Evolutionary conservation across 2,329 filamentous ascomycete species (phyloP), one percentile per base, ranked within the genome.

Genomic region (Botrytis medusae): DNA sequence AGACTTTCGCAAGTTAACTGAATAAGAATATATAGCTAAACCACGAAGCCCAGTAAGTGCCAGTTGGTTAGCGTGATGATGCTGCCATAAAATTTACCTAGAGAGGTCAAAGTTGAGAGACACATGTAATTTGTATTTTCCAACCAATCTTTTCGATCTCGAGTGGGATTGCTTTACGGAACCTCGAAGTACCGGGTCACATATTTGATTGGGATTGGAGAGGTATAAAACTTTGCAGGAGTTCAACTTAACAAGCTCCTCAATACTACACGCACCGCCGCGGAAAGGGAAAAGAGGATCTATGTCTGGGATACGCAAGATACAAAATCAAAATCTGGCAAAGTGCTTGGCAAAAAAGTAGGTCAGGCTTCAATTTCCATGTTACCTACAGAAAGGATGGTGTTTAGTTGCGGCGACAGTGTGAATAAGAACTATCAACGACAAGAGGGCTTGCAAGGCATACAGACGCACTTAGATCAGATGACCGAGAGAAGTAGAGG

Each of bases 251-350:
- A n/a, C 18, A 16, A 8, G 16, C 2, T 57, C 14, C n/a, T 57
- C 0, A 57, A 4, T 29, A 29, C 2, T 29, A 14, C 6, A 57
- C 6, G 14, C 18, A 18, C 51, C 6, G 14, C 7, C 6, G 6
- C 12, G 1, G 14, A 32, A 57, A 9, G 3, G 3, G 3, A 10
- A 7, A 1, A 4, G 1, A 57, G 16, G 6, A 18, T 4, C n/a
- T 54, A 2, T 16, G 14, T 18, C 6, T 29, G 14, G 16, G 14
- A 54, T 6, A 7, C 2, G n/a, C 6, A 54, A 29, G n/a, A 57
- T 18, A 4, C 2, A 57, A 57, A 8, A 18, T 29, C 14, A 7
- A 6, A 29, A 32, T 57, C 14, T 29, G 2, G 51, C n/a, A 57
- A 14, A 18, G 18, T 18, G 2, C n/a, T 9, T 18, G 18, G n/a